Base-by-base conservation (phyloP, 371 early-diverging fungal species). In the Lichtheimia ornata region DNA sequence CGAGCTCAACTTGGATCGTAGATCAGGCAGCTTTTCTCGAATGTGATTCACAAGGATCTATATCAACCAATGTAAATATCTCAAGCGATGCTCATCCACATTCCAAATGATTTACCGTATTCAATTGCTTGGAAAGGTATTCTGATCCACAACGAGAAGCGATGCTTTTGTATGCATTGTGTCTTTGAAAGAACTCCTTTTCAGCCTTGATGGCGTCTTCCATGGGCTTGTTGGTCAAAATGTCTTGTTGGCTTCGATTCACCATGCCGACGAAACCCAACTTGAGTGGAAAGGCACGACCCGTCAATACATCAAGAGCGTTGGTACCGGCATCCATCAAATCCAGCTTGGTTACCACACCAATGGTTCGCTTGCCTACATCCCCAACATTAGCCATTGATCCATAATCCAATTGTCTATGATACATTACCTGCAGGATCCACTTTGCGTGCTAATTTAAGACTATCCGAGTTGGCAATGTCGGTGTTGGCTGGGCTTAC, bases 251-350 rank as follows among this genome's bases (percentile, higher is more conserved):
- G 68, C 91, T 89, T 63, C 96, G 84, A 73, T 94, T 95, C 25
- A 97, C 91, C 6, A 95, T 89, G 47, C 94, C 95, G 64, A 96
- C 87, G 74, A 92, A 96, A 13, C 97, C 97, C 20, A 96, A 83
- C 54, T 90, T 92, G 50, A 96, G 73, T 18, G 91, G 92, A 54
- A 90, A 90, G 0, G 89, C 86, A 54, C 90, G 85, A 17, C 94
- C 94, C 15, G 92, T 86, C 27, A 97, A 81, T 28, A 95, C 85
- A 56, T 96, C 93, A 49, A 94, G 71, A 24, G 95, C 92, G 71
- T 94, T 91, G 40, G 96, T 95, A 40, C 96, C 97, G 40, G 88
- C 86, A 71, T 97, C 97, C 97, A 97, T 96, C 57, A 97, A 73
- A 75, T 97, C 97, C 49, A 97, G 74, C 76, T 97, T 97, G 49